phyloP scores from a whole-genome alignment of 1,139 yeast species.

The Kodamaea sp. region DNA sequence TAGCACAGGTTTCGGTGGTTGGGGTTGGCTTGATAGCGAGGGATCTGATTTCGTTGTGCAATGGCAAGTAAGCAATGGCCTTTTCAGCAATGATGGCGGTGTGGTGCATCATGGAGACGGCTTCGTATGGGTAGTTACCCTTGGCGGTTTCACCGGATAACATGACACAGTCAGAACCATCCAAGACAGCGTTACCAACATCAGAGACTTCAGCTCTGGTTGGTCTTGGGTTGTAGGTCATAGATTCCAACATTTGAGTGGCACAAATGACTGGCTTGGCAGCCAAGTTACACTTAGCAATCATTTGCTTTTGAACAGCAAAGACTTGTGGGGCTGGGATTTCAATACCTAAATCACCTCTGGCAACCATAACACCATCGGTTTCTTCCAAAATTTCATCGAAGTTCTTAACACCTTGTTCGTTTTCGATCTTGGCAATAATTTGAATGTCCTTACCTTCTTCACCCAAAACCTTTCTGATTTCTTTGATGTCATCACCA shows the following conservation, averaged over 20 bases:
- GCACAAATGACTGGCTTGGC: conserved; percentile 99
- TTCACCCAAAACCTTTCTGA: conserved; percentile 93
- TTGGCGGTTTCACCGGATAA: conserved; percentile 99
- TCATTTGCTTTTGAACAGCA: conserved; percentile 97
- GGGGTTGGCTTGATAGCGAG: conserved; percentile 86
- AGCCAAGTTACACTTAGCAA: conserved; percentile 98
- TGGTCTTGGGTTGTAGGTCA: conserved; percentile 99
- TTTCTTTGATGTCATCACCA: conserved; percentile 82
- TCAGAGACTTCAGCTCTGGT: conserved; percentile 99
- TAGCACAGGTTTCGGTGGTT: conserved; percentile 95
- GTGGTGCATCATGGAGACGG: conserved; percentile 98
- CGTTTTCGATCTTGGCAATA: conserved; percentile 96
- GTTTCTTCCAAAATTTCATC: conserved; percentile 92
- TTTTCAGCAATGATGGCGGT: conserved; percentile 95
- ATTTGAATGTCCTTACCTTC: conserved; percentile 95
- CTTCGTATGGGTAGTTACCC: conserved; percentile 97
- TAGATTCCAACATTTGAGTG: conserved; percentile 98
- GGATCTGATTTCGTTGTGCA: conserved; percentile 85
- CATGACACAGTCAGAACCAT: conserved; percentile 99
- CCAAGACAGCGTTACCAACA: conserved; percentile 98
- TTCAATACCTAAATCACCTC: conserved; percentile 99
- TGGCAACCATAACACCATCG: conserved; percentile 99
- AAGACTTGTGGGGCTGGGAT: conserved; percentile 99
- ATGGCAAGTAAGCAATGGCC: conserved; percentile 86
- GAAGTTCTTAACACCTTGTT: conserved; percentile 99